A percentile compares a stretch with the other conserved stretches of the same genome.
phyloP scores from a whole-genome alignment of 495 filamentous ascomycete genomes.

The Talaromyces liani region DNA sequence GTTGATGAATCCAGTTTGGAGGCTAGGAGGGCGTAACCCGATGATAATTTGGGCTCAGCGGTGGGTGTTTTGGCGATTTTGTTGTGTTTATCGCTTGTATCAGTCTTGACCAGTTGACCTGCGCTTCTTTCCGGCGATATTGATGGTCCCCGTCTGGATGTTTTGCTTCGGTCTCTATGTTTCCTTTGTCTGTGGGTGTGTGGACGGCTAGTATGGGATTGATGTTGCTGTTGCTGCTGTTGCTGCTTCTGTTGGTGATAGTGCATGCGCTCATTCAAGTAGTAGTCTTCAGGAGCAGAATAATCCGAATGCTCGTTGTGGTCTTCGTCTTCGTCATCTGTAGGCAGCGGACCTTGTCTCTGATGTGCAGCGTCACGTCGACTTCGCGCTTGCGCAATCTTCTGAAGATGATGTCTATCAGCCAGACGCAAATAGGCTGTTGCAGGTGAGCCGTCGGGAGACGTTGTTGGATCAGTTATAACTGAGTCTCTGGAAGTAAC shows the following conservation, averaged over 20 bases:
- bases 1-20: constrained; percentile 45
- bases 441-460: constrained; percentile 18
- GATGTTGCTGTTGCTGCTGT: background rate
- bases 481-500: constrained; percentile 17
- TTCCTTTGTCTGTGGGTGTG: constrained; percentile 28
- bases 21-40: constrained; percentile 65
- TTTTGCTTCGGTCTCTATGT: constrained; percentile 26
- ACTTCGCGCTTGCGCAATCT: constrained; percentile 13
- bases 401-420: constrained; percentile 14
- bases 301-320: constrained; percentile 15
- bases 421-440: constrained; percentile 21
- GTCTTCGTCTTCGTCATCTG: constrained; percentile 11
- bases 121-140: background rate
- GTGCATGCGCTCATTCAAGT: constrained; percentile 13
- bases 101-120: background rate
- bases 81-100: constrained; percentile 12
- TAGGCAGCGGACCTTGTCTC: constrained; percentile 11
- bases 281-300: constrained; percentile 22
- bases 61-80: constrained; percentile 17
- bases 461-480: constrained; percentile 14
- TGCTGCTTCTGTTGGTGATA: background rate
- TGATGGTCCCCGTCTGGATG: background rate
- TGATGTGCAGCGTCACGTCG: constrained; percentile 14
- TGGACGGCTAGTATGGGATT: constrained; percentile 11
- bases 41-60: constrained; percentile 18